Evolutionary conservation across 1,284 basidiomycete species (phyloP).

Genomic region (Fomitiporia mediterranea): DNA sequence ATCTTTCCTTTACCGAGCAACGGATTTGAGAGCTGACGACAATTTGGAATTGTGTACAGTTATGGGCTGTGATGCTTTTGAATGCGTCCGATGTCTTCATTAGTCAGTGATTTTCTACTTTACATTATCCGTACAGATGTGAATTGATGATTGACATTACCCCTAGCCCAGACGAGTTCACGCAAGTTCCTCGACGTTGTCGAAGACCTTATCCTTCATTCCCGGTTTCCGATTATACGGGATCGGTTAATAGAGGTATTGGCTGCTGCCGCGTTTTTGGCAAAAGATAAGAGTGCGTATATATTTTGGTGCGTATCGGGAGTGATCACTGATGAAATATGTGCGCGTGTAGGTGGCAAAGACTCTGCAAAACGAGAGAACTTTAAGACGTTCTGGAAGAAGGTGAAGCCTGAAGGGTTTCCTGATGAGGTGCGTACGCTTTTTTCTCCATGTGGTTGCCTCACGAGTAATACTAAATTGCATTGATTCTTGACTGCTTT

Average conservation of each 20-base stretch:
- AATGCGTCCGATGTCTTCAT: slow-evolving; percentile 66
- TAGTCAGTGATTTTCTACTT: slow-evolving; percentile 15
- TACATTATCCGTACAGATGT: background rate
- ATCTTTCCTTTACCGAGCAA: background rate
- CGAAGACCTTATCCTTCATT: slow-evolving; percentile 58
- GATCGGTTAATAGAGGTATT: slow-evolving; percentile 69
- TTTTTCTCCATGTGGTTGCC: background rate
- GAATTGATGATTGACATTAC: background rate
- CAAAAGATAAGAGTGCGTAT: slow-evolving; percentile 39
- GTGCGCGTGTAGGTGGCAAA: slow-evolving; percentile 1
- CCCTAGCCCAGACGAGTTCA: slow-evolving; percentile 53
- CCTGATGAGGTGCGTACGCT: slow-evolving; percentile 46
- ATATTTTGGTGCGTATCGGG: background rate
- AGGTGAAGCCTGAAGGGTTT: slow-evolving; percentile 10
- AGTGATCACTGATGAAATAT: background rate
- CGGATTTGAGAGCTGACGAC: background rate
- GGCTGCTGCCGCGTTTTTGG: slow-evolving; percentile 65
- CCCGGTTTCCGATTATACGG: slow-evolving; percentile 65
- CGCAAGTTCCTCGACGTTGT: slow-evolving; percentile 73
- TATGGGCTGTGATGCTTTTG: slow-evolving; percentile 82
- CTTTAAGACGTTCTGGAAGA: slow-evolving; percentile 16
- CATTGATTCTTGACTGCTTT: background rate
- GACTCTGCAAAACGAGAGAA: slow-evolving; percentile 14
- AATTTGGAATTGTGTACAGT: slow-evolving; percentile 33
- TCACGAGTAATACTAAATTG: background rate